phyloP scores from a whole-genome alignment of 371 early-diverging fungal species.

The Lichtheimia hyalospora region DNA sequence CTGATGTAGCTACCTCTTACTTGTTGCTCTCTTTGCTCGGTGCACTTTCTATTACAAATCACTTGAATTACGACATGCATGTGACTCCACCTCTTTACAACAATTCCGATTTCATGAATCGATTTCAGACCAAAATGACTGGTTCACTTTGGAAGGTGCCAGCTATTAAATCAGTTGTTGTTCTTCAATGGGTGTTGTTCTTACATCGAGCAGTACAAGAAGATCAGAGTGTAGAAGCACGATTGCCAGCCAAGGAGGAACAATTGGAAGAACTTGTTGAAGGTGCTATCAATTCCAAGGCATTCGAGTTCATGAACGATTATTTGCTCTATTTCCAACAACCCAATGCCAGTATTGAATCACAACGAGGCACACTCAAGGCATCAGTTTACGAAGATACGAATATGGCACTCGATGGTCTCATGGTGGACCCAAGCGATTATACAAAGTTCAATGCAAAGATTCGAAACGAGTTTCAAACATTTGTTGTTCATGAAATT shows the following conservation, averaged over 20 bases:
- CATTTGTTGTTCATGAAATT: slow-evolving; percentile 52
- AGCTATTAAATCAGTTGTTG: slow-evolving; percentile 60
- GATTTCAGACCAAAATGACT: slow-evolving; percentile 31
- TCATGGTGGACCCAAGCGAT: slow-evolving; percentile 27
- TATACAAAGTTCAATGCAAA: slow-evolving; percentile 39
- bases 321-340: slow-evolving; percentile 65
- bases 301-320: slow-evolving; percentile 71
- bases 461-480: slow-evolving; percentile 49
- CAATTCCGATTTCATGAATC: slow-evolving; percentile 16
- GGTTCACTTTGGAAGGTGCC: slow-evolving; percentile 49
- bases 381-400: slow-evolving; percentile 6
- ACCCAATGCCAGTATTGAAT: slow-evolving; percentile 29
- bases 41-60: slow-evolving; percentile 47
- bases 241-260: slow-evolving; percentile 56
- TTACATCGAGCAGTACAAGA: slow-evolving; percentile 44
- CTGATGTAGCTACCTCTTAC: slow-evolving; percentile 56
- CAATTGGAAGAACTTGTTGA: slow-evolving; percentile 61
- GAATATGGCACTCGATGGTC: slow-evolving; percentile 11
- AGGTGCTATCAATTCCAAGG: slow-evolving; percentile 49
- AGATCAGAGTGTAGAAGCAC: slow-evolving; percentile 41
- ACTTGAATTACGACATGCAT: slow-evolving; percentile 20
- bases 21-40: slow-evolving; percentile 57
- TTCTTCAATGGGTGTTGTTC: slow-evolving; percentile 73
- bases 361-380: slow-evolving; percentile 22
- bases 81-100: slow-evolving; percentile 9